A percentile compares a stretch with the other conserved stretches of the same genome.
These are phyloP conservation scores for Kregervanrija fluxuum DNA, from an alignment of 805 yeast species.

Conservation along the genomic window DNA sequence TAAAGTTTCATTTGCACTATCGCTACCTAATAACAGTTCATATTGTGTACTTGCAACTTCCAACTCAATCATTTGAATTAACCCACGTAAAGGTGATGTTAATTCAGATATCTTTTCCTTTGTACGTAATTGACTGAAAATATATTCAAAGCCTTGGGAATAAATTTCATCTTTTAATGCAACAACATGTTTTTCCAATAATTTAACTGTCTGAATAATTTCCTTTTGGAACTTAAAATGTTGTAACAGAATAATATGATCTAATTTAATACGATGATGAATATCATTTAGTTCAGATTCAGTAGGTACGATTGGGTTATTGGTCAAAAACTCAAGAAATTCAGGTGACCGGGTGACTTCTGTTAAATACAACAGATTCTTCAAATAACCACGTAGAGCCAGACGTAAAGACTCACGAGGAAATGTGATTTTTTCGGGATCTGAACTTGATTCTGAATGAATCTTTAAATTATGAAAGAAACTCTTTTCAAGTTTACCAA, in stretches of 20 bases:
- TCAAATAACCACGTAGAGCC: constrained; percentile 68
- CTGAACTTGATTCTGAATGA: constrained; percentile 1
- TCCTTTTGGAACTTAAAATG: constrained; percentile 70
- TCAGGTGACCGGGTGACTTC: constrained; percentile 47
- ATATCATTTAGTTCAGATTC: constrained; percentile 48
- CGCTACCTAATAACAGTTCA: constrained; percentile 73
- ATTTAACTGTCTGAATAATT: constrained; percentile 23
- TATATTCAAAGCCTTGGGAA: constrained; percentile 43
- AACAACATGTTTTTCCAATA: constrained; percentile 35
- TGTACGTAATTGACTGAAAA: constrained; percentile 60
- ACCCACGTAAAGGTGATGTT: constrained; percentile 59
- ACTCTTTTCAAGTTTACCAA: constrained; percentile 16
- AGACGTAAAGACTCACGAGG: constrained; percentile 73
- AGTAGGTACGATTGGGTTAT: constrained; percentile 33
- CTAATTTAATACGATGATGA: constrained; percentile 51
- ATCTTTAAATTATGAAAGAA: constrained; percentile 14
- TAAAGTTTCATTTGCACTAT: constrained; percentile 70
- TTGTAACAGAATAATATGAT: constrained; percentile 45
- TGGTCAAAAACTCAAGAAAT: constrained; percentile 47
- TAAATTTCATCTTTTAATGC: constrained; percentile 25
- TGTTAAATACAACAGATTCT: constrained; percentile 42
- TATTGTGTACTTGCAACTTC: constrained; percentile 81
- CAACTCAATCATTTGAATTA: constrained; percentile 76
- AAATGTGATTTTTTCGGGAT: constrained; percentile 25
- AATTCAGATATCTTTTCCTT: constrained; percentile 42